These are phyloP conservation scores for Yamadazyma mexicana DNA, from an alignment of 1,139 yeast genomes.

Conservation along the genomic window DNA sequence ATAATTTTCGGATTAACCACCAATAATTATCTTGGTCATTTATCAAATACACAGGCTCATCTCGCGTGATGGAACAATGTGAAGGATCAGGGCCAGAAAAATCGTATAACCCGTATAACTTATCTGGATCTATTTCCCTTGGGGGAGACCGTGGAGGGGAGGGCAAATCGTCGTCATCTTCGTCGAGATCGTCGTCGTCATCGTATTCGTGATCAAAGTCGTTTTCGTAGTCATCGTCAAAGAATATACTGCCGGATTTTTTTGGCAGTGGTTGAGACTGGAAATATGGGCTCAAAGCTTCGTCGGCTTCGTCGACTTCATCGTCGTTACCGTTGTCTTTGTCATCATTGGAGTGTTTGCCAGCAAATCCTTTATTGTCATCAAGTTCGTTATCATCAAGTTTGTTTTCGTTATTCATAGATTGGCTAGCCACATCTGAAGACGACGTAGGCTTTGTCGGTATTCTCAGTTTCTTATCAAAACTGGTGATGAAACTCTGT, in stretches of 20 bases:
- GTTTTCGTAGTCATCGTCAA: slow-evolving; percentile 13
- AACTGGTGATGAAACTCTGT: slow-evolving; percentile 30
- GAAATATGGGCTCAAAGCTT: no score
- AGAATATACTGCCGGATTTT: slow-evolving; percentile 13
- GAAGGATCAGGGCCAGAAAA: slow-evolving; percentile 93
- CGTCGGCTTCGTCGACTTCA: no score
- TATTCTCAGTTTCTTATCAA: slow-evolving; percentile 17
- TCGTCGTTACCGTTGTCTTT: no score
- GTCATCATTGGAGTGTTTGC: not conserved
- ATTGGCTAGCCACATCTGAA: not conserved
- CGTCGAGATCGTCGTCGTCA: slow-evolving; percentile 21
- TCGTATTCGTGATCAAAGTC: slow-evolving; percentile 19
- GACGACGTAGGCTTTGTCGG: not conserved
- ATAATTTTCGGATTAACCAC: slow-evolving; percentile 85
- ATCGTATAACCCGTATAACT: slow-evolving; percentile 82
- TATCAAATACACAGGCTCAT: slow-evolving; percentile 78
- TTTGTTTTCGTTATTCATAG: not conserved
- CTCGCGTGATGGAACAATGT: slow-evolving; percentile 77
- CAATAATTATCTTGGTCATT: slow-evolving; percentile 93
- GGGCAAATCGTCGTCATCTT: slow-evolving; percentile 42
- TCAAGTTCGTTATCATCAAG: slow-evolving; percentile 1
- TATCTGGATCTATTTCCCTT: slow-evolving; percentile 78
- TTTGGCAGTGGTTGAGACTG: slow-evolving; percentile 1
- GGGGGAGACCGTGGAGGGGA: slow-evolving; percentile 83
- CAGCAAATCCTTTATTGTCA: not conserved